phyloP scores from a whole-genome alignment of 2,329 filamentous ascomycete species.

The Dactylellina sp. region DNA sequence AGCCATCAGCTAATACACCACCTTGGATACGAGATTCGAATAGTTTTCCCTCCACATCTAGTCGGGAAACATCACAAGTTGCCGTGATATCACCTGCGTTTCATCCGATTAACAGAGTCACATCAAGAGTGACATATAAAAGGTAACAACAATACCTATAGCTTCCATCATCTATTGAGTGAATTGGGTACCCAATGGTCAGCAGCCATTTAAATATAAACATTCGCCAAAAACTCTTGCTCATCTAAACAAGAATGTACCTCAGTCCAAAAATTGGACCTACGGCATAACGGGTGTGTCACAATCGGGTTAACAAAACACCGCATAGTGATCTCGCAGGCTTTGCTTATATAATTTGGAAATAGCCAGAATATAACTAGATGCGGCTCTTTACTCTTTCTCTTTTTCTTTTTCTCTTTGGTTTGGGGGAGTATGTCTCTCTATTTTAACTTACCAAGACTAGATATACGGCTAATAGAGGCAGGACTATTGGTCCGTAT shows the following conservation, averaged over 20 bases:
- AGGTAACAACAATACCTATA: conserved; percentile 63
- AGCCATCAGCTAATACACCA: conserved; percentile 74
- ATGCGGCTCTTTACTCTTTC: too few relatives aligned
- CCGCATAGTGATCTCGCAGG: too few relatives aligned
- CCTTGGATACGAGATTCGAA: conserved; percentile 79
- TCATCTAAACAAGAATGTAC: too few relatives aligned
- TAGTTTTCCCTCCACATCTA: conserved; percentile 73
- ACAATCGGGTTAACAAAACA: too few relatives aligned
- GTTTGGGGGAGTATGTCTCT: too few relatives aligned
- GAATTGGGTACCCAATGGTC: background rate
- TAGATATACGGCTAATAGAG: conserved; percentile 60
- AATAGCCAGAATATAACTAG: too few relatives aligned
- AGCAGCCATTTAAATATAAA: background rate
- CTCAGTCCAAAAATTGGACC: too few relatives aligned
- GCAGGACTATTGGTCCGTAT: conserved; percentile 75
- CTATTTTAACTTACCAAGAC: conserved; percentile 27
- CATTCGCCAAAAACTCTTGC: too few relatives aligned
- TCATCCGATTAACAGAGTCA: background rate
- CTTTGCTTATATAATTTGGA: too few relatives aligned
- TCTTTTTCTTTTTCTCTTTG: too few relatives aligned
- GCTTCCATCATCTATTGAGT: conserved; percentile 77
- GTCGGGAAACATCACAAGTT: conserved; percentile 74
- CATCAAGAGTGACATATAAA: background rate
- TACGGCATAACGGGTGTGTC: too few relatives aligned
- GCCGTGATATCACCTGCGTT: conserved; percentile 73